A percentile compares a stretch with the other conserved stretches of the same genome.
These are phyloP conservation scores for Haematococcus lacustris DNA, from an alignment of 139 green algal genomes.

Conservation along the genomic window DNA sequence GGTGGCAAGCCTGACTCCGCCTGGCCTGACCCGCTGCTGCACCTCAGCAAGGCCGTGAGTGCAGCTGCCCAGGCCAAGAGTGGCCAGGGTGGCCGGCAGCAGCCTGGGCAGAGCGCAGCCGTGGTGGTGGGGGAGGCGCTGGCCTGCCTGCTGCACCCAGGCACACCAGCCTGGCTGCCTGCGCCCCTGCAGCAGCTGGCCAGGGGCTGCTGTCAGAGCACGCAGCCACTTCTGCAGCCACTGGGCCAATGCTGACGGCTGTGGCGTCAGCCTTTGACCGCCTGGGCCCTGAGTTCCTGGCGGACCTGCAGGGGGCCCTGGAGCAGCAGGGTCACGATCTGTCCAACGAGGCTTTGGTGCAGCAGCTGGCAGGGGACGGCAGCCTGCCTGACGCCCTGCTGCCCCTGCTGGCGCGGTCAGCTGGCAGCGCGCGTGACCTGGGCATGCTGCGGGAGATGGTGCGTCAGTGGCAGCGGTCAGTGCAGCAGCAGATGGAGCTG, in stretches of 20 bases:
- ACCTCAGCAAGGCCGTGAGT: too few relatives aligned
- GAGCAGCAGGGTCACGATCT: constrained; percentile 23
- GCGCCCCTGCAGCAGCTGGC: too few relatives aligned
- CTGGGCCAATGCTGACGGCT: too few relatives aligned
- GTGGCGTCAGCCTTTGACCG: constrained; percentile 22
- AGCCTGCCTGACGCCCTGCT: constrained; percentile 6
- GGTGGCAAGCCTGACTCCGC: too few relatives aligned
- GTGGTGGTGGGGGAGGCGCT: too few relatives aligned
- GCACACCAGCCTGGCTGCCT: too few relatives aligned
- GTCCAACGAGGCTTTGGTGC: constrained; percentile 9
- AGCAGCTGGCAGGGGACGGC: constrained; percentile 11
- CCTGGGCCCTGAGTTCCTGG: constrained; percentile 19
- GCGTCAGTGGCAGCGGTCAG: constrained; percentile 26
- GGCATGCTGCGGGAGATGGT: constrained; percentile 14
- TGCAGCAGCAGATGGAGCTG: constrained; percentile 20
- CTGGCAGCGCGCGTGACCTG: background rate
- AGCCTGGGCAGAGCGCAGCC: too few relatives aligned
- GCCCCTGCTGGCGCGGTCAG: background rate
- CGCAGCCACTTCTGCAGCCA: too few relatives aligned
- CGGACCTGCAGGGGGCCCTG: constrained; percentile 22
- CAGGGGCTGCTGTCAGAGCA: background rate
- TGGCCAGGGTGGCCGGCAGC: too few relatives aligned
- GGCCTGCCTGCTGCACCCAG: too few relatives aligned
- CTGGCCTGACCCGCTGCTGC: too few relatives aligned
- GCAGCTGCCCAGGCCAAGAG: too few relatives aligned